Percentiles rank a stretch among this genome's conserved stretches.
Evolutionary conservation across 1,139 yeast genomes (phyloP).

Genomic region (Ashbya aceris): DNA sequence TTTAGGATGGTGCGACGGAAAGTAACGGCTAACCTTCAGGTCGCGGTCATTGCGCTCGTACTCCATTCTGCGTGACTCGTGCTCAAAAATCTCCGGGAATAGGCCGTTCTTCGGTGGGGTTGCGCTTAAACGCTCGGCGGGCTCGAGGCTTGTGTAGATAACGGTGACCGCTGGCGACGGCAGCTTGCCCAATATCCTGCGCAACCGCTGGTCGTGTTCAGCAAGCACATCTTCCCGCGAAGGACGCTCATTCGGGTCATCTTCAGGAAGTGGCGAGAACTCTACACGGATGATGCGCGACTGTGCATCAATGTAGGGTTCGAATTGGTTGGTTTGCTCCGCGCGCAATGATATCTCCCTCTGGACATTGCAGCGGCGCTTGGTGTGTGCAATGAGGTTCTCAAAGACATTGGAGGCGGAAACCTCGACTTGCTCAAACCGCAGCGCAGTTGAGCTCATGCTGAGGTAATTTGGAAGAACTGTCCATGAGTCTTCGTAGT

Average conservation of each 20-base stretch:
- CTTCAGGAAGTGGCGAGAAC: slow-evolving; percentile 32
- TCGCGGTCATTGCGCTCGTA: slow-evolving; percentile 46
- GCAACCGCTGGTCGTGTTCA: slow-evolving; percentile 42
- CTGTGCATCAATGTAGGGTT: slow-evolving; percentile 47
- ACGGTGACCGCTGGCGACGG: slow-evolving; percentile 60
- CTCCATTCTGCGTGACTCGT: slow-evolving; percentile 37
- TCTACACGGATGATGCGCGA: slow-evolving; percentile 51
- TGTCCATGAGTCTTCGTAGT: slow-evolving; percentile 37
- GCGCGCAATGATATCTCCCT: slow-evolving; percentile 16
- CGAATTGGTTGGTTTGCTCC: slow-evolving; percentile 15
- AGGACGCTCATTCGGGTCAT: slow-evolving; percentile 20
- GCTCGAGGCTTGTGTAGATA: slow-evolving; percentile 36
- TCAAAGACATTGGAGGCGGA: slow-evolving; percentile 34
- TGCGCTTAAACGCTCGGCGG: slow-evolving; percentile 8
- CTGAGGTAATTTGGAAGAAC: slow-evolving; percentile 46
- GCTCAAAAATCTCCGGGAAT: slow-evolving; percentile 28
- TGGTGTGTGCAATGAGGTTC: slow-evolving; percentile 14
- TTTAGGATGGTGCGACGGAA: slow-evolving; percentile 28
- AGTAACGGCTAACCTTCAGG: slow-evolving; percentile 30
- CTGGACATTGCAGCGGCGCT: slow-evolving; percentile 19
- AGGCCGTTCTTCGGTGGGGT: slow-evolving; percentile 20
- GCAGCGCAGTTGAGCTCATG: slow-evolving; percentile 53
- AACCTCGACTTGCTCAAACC: slow-evolving; percentile 29
- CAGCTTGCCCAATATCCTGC: slow-evolving; percentile 47
- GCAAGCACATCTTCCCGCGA: slow-evolving; percentile 29